phyloP scores from a whole-genome alignment of 768 basidiomycete species.

The Exidia glandulosa region DNA sequence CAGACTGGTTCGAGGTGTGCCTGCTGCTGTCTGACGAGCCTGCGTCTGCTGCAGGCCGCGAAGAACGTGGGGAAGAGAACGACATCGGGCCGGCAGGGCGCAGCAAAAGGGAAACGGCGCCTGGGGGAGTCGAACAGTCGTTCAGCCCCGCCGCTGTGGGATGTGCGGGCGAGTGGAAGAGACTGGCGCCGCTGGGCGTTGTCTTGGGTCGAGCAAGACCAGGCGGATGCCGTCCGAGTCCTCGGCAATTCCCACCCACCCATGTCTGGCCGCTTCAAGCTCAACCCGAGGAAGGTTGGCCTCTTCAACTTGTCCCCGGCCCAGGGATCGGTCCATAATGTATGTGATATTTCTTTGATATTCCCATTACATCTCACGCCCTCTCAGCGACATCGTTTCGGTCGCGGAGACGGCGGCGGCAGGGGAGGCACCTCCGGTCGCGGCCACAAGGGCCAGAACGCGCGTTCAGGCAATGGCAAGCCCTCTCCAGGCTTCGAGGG shows the following conservation, averaged over 20 bases:
- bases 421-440: slow-evolving; percentile 87
- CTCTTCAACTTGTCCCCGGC: slow-evolving; percentile 71
- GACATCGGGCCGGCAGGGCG: neutral
- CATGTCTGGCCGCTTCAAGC: slow-evolving; percentile 18
- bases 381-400: slow-evolving; percentile 81
- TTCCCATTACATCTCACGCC: neutral
- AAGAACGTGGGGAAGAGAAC: neutral
- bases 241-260: neutral
- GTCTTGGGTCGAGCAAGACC: no score
- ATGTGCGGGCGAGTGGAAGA: no score
- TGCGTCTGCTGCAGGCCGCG: neutral
- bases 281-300: slow-evolving; percentile 34
- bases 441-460: slow-evolving; percentile 93
- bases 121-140: no score
- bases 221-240: neutral
- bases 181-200: no score
- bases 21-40: neutral
- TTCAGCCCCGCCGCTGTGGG: no score
- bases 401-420: slow-evolving; percentile 85
- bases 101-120: no score
- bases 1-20: neutral
- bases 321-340: slow-evolving; percentile 56
- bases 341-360: slow-evolving; percentile 19
- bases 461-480: slow-evolving; percentile 80
- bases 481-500: slow-evolving; percentile 83